phyloP scores from a whole-genome alignment of 2,329 filamentous ascomycete genomes.

The Falciphora oryzae region DNA sequence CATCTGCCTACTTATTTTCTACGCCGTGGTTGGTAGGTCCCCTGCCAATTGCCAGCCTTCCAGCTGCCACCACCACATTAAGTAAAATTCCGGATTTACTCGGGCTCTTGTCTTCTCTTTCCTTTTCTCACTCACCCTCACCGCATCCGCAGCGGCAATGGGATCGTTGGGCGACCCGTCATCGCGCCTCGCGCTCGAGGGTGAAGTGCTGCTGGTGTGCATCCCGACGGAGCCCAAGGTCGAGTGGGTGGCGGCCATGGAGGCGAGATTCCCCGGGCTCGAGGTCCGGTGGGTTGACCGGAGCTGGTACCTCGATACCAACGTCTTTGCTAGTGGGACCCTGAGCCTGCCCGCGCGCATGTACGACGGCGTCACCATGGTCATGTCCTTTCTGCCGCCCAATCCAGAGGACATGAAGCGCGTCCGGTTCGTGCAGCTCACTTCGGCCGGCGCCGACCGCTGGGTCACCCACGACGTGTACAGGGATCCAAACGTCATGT shows the following conservation, averaged over 20 bases:
- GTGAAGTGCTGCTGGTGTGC: slow-evolving; percentile 35
- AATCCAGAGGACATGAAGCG: slow-evolving; percentile 25
- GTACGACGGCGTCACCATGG: slow-evolving; percentile 36
- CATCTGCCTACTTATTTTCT: neutral
- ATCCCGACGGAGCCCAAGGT: slow-evolving; percentile 24
- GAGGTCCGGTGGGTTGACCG: slow-evolving; percentile 16
- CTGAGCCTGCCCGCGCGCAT: slow-evolving; percentile 21
- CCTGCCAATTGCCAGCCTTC: neutral
- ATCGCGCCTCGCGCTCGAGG: slow-evolving; percentile 19
- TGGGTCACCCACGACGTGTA: slow-evolving; percentile 32
- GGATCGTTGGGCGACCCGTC: slow-evolving; percentile 1
- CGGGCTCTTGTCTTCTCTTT: neutral
- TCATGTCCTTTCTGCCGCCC: slow-evolving; percentile 28
- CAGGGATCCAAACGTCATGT: slow-evolving; percentile 27
- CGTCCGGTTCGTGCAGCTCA: slow-evolving; percentile 39
- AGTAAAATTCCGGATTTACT: neutral
- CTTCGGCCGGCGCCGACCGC: slow-evolving; percentile 36
- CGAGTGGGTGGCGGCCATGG: slow-evolving; percentile 29
- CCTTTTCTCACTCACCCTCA: neutral
- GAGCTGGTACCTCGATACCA: neutral
- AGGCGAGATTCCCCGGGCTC: slow-evolving; percentile 16
- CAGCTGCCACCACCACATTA: neutral
- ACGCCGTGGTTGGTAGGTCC: neutral
- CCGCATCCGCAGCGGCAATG: neutral
- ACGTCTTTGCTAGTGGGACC: slow-evolving; percentile 4